Evolutionary conservation across 805 yeast genomes (phyloP).

Genomic region (Isabelozyma pseudorhagii): DNA sequence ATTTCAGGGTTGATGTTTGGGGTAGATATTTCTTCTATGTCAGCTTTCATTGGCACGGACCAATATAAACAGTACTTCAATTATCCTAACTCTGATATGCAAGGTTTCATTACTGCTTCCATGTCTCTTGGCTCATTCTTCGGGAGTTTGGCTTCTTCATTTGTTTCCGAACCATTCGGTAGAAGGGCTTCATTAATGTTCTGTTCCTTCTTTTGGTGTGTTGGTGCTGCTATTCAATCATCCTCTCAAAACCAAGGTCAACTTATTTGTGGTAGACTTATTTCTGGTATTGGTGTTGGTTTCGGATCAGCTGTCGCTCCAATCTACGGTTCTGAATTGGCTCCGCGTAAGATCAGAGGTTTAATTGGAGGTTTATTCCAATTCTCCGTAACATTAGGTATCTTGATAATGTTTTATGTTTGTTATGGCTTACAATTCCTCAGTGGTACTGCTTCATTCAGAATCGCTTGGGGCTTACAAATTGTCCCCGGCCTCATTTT

Average conservation of each 20-base stretch:
- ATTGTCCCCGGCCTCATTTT: slow-evolving; percentile 36
- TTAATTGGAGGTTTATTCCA: slow-evolving; percentile 55
- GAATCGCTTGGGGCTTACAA: slow-evolving; percentile 39
- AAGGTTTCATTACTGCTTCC: slow-evolving; percentile 71
- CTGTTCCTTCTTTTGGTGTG: slow-evolving; percentile 35
- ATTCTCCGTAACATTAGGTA: slow-evolving; percentile 57
- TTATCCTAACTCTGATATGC: slow-evolving; percentile 49
- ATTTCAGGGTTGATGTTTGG: slow-evolving; percentile 72
- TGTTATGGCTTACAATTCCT: slow-evolving; percentile 50
- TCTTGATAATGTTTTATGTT: slow-evolving; percentile 52
- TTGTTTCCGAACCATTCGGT: slow-evolving; percentile 34
- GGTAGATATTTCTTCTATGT: slow-evolving; percentile 72
- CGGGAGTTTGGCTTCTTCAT: slow-evolving; percentile 56
- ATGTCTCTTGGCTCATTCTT: slow-evolving; percentile 74
- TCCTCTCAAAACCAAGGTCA: slow-evolving; percentile 33
- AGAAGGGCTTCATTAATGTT: slow-evolving; percentile 29
- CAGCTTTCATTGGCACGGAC: slow-evolving; percentile 51
- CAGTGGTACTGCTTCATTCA: slow-evolving; percentile 37
- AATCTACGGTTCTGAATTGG: slow-evolving; percentile 56
- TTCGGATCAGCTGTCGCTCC: slow-evolving; percentile 62
- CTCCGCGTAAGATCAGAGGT: slow-evolving; percentile 57
- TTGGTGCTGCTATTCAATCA: slow-evolving; percentile 31
- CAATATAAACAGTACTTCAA: slow-evolving; percentile 51
- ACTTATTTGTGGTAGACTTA: slow-evolving; percentile 49
- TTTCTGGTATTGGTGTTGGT: slow-evolving; percentile 61